These are phyloP conservation scores for Ustilago cynodontis DNA, from an alignment of 1,284 basidiomycete genomes.

Conservation along the genomic window DNA sequence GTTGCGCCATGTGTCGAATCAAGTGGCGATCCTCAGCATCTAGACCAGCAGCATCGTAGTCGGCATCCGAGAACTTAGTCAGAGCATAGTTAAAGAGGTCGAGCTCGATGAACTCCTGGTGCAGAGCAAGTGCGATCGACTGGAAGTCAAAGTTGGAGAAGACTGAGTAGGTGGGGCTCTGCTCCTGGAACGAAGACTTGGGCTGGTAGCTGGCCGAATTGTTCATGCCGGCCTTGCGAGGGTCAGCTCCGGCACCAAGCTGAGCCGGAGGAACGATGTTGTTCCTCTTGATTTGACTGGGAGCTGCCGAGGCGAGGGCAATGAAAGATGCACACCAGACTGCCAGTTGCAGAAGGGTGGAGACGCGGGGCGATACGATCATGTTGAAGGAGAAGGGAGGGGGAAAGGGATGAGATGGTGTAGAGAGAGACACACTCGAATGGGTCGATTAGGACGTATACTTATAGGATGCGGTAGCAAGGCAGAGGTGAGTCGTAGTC, in stretches of 20 bases:
- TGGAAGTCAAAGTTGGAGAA: conserved; percentile 57
- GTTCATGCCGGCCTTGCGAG: conserved; percentile 39
- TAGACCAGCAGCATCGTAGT: conserved; percentile 50
- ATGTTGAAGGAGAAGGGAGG: conserved; percentile 4
- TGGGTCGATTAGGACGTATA: not conserved
- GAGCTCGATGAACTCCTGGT: conserved; percentile 63
- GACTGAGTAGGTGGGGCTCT: conserved; percentile 45
- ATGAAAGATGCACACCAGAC: conserved; percentile 22
- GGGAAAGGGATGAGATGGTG: not conserved
- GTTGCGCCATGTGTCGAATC: conserved; percentile 56
- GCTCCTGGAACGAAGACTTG: conserved; percentile 27
- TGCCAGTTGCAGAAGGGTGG: conserved; percentile 10
- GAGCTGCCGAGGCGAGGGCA: conserved; percentile 20
- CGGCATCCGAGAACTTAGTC: conserved; percentile 52
- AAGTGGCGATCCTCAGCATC: conserved; percentile 49
- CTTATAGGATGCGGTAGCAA: not conserved
- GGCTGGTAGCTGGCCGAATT: conserved; percentile 45
- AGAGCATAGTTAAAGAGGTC: conserved; percentile 61
- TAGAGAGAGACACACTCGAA: not conserved
- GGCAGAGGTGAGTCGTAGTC: not conserved
- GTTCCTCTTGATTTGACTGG: conserved; percentile 13
- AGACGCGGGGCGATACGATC: conserved; percentile 9
- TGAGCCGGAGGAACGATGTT: conserved; percentile 27
- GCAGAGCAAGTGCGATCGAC: conserved; percentile 48
- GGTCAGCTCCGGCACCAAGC: conserved; percentile 36